Conservation (phyloP, 257 asterid species). For the Perilla frutescens region DNA sequence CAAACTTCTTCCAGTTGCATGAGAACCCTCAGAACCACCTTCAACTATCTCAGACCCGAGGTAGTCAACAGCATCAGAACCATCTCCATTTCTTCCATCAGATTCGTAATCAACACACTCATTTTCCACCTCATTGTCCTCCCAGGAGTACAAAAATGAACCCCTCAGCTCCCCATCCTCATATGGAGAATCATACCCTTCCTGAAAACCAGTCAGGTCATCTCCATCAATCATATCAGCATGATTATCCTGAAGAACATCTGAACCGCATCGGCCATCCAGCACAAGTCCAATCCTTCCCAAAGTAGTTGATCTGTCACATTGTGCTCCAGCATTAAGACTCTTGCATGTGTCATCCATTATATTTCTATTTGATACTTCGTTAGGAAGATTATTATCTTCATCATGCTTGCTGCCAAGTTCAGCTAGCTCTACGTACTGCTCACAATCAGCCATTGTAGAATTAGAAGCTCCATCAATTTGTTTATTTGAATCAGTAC, state of each 20-base stretch:
- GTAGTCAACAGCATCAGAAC: constrained; percentile 58
- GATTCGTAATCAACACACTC: constrained; percentile 80
- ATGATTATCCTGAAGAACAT: constrained; percentile 48
- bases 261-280: constrained; percentile 47
- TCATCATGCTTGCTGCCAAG: constrained; percentile 40
- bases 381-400: constrained; percentile 34
- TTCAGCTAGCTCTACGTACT: constrained; percentile 20
- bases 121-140: constrained; percentile 60
- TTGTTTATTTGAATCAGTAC: constrained; percentile 38
- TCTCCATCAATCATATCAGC: constrained; percentile 39
- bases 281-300: constrained; percentile 38
- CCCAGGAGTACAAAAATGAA: constrained; percentile 60
- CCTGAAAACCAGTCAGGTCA: constrained; percentile 42
- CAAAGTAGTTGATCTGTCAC: constrained; percentile 36
- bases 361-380: constrained; percentile 26
- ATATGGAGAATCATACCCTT: constrained; percentile 81
- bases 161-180: constrained; percentile 94
- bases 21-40: constrained; percentile 66
- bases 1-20: constrained; percentile 43
- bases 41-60: constrained; percentile 59
- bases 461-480: constrained; percentile 40
- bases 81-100: constrained; percentile 72
- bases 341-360: constrained; percentile 48
- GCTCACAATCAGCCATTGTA: constrained; percentile 30
- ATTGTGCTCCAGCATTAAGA: constrained; percentile 42